These are phyloP conservation scores for Coemansia umbellata DNA, from an alignment of 192 early-diverging fungal species.

Conservation along the genomic window DNA sequence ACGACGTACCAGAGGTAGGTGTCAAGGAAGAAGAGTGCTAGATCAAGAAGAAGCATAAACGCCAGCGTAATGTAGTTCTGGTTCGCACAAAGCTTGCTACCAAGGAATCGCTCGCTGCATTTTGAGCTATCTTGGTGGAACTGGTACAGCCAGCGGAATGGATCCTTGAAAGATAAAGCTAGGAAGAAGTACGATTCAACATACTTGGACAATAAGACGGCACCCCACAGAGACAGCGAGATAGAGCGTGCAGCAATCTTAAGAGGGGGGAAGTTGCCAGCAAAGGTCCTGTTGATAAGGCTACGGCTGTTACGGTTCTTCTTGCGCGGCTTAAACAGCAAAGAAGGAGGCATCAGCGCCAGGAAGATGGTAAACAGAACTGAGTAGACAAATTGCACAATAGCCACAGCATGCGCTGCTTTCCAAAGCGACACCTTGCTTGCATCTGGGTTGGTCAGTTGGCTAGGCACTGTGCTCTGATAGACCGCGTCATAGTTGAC, in stretches of 20 bases:
- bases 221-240: constrained; percentile 67
- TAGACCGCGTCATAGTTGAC: constrained; percentile 28
- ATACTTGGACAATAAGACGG: constrained; percentile 71
- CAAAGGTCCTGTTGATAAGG: constrained; percentile 62
- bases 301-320: constrained; percentile 54
- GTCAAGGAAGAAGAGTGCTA: constrained; percentile 77
- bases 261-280: constrained; percentile 70
- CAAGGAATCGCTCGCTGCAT: constrained; percentile 61
- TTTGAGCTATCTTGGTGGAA: constrained; percentile 50
- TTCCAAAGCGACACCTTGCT: constrained; percentile 27
- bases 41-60: constrained; percentile 70
- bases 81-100: constrained; percentile 57
- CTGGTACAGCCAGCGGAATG: constrained; percentile 58
- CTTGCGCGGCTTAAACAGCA: constrained; percentile 56
- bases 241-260: constrained; percentile 62
- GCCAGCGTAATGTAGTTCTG: constrained; percentile 66
- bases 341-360: constrained; percentile 62
- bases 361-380: constrained; percentile 63
- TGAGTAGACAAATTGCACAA: constrained; percentile 67
- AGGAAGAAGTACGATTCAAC: constrained; percentile 83
- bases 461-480: constrained; percentile 28
- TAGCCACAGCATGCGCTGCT: constrained; percentile 58
- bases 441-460: constrained; percentile 18
- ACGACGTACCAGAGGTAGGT: constrained; percentile 89
- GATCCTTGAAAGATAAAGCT: constrained; percentile 74